These are phyloP conservation scores for Psidium friedrichsthalianum DNA, from an alignment of 345 rosid species.

Conservation along the genomic window DNA sequence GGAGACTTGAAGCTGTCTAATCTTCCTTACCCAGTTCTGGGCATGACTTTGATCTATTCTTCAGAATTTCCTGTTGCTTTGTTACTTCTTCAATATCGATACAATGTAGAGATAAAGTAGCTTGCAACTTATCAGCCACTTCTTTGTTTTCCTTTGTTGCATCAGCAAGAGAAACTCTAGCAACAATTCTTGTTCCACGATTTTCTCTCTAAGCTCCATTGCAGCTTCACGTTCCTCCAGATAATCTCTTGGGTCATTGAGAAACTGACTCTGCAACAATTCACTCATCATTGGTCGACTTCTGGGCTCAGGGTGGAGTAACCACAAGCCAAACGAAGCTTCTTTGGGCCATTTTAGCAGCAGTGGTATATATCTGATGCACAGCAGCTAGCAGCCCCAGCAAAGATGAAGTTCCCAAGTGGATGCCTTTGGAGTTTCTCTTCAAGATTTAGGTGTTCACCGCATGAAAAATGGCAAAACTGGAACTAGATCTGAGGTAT, in stretches of 20 bases:
- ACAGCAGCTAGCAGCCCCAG: no score
- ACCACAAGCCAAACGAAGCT: conserved; percentile 91
- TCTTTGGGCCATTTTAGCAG: conserved; percentile 81
- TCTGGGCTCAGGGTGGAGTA: conserved; percentile 83
- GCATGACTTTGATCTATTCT: conserved; percentile 33
- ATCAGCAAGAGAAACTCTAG: conserved; percentile 71
- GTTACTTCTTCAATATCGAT: conserved; percentile 74
- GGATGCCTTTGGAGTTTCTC: no score
- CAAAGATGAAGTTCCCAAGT: no score
- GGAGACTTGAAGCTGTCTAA: conserved; percentile 29
- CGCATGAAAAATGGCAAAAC: no score
- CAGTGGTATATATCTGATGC: no score
- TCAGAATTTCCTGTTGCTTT: conserved; percentile 44
- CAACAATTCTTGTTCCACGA: conserved; percentile 76
- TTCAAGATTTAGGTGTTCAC: no score
- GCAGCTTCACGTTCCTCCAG: conserved; percentile 89
- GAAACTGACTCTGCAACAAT: conserved; percentile 69
- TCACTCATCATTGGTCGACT: conserved; percentile 78
- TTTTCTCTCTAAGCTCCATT: conserved; percentile 55
- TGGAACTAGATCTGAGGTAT: conserved; percentile 16
- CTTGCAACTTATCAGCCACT: conserved; percentile 55
- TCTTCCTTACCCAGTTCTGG: conserved; percentile 33
- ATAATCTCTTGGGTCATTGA: conserved; percentile 59
- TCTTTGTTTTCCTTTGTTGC: conserved; percentile 71
- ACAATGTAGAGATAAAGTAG: conserved; percentile 56